Base-by-base conservation (phyloP, 2,329 filamentous ascomycete species). In the Trichoderma sp. region DNA sequence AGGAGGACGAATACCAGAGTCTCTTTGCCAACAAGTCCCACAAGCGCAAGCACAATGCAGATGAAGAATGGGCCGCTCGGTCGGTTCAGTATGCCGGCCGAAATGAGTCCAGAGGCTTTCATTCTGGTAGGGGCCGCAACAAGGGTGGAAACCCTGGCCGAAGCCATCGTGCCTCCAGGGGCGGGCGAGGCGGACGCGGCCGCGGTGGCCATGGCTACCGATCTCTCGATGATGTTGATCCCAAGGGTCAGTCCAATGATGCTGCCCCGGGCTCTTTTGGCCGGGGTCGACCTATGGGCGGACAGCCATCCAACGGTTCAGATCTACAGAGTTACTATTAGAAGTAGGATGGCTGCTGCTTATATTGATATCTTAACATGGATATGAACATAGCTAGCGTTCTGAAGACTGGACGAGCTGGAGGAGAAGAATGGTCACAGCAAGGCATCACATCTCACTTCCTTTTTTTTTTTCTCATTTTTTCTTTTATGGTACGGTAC, bases 141-240 rank as follows among this genome's bases (percentile, higher is more conserved):
- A 83, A 84, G 7, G 82, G 82, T 3, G 80, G 83, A 31, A 81
- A 83, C 45, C 81, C 83, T 62, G 81, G 81, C 16, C 82, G 83
- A 27, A 83, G 85, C 14, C 83, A 83, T 62, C 83, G 86, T 59
- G 80, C 84, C 67, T 80, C 86, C 63, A 81, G 86, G 65, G 86
- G 87, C 21, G 85, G 87, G 33, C 81, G 81, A 45, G 82, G 84
- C 21, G 82, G 89, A 64, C 86, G 88, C 12, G 85, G 89, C 64
- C 84, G 86, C 31, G 88, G 88, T 27, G 87, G 87, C 31, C 85
- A 86, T 75, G 86, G 88, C 76, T 94, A 94, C 81, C 88, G 89
- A 75, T 94, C 92, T 2, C 86, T 94, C 2, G 93, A 94, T 81
- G 93, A 94, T 78, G 87, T 91, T 33, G 88, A 88, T 31, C 84